phyloP scores from a whole-genome alignment of 2,329 filamentous ascomycete species.

The Cryphonectria radicalis region DNA sequence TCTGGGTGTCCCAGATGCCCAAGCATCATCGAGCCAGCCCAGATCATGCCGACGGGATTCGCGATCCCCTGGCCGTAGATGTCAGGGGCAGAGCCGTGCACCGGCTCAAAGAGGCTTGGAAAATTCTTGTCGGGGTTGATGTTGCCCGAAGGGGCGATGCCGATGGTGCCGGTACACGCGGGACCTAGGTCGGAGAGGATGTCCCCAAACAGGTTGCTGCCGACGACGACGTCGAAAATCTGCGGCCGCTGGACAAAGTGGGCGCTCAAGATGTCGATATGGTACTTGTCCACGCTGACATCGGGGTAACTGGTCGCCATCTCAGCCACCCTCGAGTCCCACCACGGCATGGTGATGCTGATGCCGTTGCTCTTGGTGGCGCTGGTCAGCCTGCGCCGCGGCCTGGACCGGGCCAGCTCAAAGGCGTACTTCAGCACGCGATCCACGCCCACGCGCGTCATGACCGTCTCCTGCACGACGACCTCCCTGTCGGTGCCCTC shows the following conservation, averaged over 20 bases:
- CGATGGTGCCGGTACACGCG: slow-evolving; percentile 67
- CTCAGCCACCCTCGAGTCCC: slow-evolving; percentile 62
- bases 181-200: slow-evolving; percentile 68
- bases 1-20: slow-evolving; percentile 63
- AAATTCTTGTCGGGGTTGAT: slow-evolving; percentile 63
- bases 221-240: slow-evolving; percentile 64
- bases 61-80: slow-evolving; percentile 66
- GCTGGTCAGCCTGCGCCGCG: slow-evolving; percentile 61
- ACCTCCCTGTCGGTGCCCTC: slow-evolving; percentile 61
- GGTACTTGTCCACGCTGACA: slow-evolving; percentile 63
- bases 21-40: slow-evolving; percentile 72
- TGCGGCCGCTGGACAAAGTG: slow-evolving; percentile 63
- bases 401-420: slow-evolving; percentile 58
- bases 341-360: slow-evolving; percentile 67
- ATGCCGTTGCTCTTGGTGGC: slow-evolving; percentile 70
- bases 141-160: slow-evolving; percentile 67
- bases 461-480: slow-evolving; percentile 64
- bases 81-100: slow-evolving; percentile 67
- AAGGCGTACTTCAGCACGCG: slow-evolving; percentile 65
- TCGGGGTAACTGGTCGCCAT: slow-evolving; percentile 60
- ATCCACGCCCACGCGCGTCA: slow-evolving; percentile 62
- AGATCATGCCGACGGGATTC: slow-evolving; percentile 69
- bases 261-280: slow-evolving; percentile 67
- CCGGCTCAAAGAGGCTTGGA: slow-evolving; percentile 67
- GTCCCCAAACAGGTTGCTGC: slow-evolving; percentile 63